Evolutionary conservation across 352 stramenopile species (phyloP).

Genomic region (Thalassiosira mediterranea): DNA sequence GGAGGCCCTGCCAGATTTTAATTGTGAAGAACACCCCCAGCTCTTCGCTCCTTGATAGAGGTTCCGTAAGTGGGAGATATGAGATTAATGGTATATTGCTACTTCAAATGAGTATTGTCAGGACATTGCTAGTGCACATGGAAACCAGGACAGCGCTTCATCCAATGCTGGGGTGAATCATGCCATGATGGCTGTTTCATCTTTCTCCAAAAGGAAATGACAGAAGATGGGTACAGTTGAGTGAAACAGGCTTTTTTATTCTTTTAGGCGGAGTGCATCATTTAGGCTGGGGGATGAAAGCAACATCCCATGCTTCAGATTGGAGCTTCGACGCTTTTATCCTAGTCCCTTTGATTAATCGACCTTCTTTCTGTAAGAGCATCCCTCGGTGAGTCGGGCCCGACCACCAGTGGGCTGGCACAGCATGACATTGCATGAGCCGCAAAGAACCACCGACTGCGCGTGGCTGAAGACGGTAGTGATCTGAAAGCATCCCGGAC

Average conservation of each 20-base stretch:
- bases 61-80: no score
- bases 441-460: constrained; percentile 97
- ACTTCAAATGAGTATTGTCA: no score
- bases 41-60: no score
- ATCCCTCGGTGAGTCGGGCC: constrained; percentile 97
- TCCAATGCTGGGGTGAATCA: no score
- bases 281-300: background rate
- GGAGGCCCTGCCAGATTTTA: no score
- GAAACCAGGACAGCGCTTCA: no score
- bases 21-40: no score
- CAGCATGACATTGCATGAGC: constrained; percentile 96
- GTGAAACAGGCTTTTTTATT: constrained; percentile 20
- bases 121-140: no score
- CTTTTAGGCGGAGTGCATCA: constrained; percentile 10
- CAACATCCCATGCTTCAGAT: constrained; percentile 1
- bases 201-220: no score
- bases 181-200: no score
- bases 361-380: constrained; percentile 99
- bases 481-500: constrained; percentile 99
- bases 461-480: constrained; percentile 99
- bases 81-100: no score
- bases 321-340: background rate
- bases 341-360: constrained; percentile 89
- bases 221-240: no score
- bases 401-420: constrained; percentile 98